phyloP scores from a whole-genome alignment of 2,329 filamentous ascomycete species.

The Penicillium sp. region DNA sequence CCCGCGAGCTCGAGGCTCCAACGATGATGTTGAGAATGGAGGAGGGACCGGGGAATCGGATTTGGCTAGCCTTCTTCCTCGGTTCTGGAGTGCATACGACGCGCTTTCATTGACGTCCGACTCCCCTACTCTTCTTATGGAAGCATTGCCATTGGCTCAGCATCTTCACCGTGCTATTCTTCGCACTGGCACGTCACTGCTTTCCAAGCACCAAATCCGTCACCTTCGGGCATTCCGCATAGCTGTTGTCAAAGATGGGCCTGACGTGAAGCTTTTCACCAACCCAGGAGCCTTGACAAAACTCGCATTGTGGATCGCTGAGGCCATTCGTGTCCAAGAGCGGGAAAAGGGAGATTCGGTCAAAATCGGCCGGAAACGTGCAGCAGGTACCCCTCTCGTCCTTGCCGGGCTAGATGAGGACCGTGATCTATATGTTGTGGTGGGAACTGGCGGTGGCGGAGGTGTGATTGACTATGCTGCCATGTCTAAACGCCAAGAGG shows the following conservation, averaged over 20 bases:
- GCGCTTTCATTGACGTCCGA: conserved; percentile 54
- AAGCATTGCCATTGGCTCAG: conserved; percentile 80
- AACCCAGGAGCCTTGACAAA: conserved; percentile 93
- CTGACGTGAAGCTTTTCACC: conserved; percentile 87
- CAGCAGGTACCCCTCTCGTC: conserved; percentile 76
- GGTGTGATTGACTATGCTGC: conserved; percentile 70
- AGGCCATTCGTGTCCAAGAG: conserved; percentile 89
- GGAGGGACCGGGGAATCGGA: conserved; percentile 29
- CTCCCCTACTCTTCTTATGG: conserved; percentile 62
- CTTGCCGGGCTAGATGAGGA: conserved; percentile 88
- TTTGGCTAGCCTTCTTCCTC: conserved; percentile 42
- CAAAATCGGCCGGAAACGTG: conserved; percentile 44
- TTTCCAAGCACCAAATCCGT: conserved; percentile 92
- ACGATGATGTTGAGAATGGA: conserved; percentile 22
- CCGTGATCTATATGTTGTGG: conserved; percentile 85
- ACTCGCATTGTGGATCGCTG: conserved; percentile 89
- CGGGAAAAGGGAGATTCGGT: conserved; percentile 76
- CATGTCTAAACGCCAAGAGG: conserved; percentile 68
- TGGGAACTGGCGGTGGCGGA: conserved; percentile 87
- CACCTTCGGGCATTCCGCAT: conserved; percentile 92
- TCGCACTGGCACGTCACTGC: conserved; percentile 84
- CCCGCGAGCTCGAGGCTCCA: conserved; percentile 24
- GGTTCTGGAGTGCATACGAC: conserved; percentile 65
- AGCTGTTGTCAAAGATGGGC: conserved; percentile 93
- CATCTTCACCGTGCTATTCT: conserved; percentile 91